A percentile compares a stretch with the other conserved stretches of the same genome.
These are phyloP conservation scores for Jacaranda mimosifolia DNA, from an alignment of 257 asterid genomes.

Conservation along the genomic window DNA sequence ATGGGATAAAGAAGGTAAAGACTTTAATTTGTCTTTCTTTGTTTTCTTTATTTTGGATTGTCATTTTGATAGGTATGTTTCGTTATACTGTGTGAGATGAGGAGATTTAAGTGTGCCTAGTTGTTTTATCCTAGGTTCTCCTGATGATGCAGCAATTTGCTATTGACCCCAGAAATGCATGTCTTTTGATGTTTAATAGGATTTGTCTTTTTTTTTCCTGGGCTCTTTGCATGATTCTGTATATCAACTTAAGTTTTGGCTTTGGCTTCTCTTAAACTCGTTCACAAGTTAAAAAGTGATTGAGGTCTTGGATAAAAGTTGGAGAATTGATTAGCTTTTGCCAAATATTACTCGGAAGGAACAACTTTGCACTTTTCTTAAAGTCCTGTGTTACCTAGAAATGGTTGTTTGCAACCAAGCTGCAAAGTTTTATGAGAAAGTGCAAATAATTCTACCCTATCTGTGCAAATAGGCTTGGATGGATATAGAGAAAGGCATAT, in stretches of 20 bases:
- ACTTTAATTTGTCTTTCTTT: neutral
- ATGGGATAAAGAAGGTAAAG: conserved; percentile 93
- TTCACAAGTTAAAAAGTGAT: conserved; percentile 9
- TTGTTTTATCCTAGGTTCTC: conserved; percentile 25
- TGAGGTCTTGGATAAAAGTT: conserved; percentile 1
- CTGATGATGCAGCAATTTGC: neutral
- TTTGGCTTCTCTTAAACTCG: conserved; percentile 9
- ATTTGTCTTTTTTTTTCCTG: neutral
- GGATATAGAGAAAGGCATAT: neutral
- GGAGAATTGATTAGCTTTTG: neutral
- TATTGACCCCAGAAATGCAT: neutral
- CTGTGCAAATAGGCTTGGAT: conserved; percentile 2
- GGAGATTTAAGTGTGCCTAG: conserved; percentile 4
- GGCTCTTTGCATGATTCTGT: neutral
- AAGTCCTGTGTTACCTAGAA: neutral
- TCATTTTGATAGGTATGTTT: neutral
- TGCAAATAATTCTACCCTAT: neutral
- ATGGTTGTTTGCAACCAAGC: neutral
- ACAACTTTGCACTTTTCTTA: neutral
- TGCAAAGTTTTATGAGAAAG: conserved; percentile 3
- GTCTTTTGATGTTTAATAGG: conserved; percentile 1
- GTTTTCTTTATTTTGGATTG: neutral
- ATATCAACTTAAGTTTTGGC: neutral
- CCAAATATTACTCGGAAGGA: neutral
- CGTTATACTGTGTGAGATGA: neutral